Percentiles rank a stretch among this genome's conserved stretches.
phyloP scores from a whole-genome alignment of 108 stramenopile species.

The Poteriospumella lacustris region DNA sequence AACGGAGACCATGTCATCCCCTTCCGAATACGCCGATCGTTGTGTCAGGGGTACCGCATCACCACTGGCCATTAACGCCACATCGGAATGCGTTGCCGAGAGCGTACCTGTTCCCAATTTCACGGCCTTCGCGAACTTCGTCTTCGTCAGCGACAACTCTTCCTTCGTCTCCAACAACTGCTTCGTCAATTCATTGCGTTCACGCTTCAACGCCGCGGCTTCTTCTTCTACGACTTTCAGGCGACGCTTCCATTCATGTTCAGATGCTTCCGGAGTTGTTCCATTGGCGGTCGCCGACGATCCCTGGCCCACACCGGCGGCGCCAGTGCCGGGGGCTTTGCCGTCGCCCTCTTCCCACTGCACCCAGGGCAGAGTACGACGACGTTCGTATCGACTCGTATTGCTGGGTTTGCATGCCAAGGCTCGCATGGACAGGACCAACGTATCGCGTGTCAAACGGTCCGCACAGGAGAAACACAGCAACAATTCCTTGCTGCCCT shows the following conservation, averaged over 20 bases:
- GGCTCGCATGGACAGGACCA: neutral
- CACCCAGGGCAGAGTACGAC: neutral
- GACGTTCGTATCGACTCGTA: neutral
- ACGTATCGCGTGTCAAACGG: neutral
- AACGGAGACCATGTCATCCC: too few species aligned
- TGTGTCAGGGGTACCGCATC: too few species aligned
- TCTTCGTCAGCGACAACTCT: neutral
- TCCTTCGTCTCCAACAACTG: neutral
- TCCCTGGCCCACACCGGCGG: too few species aligned
- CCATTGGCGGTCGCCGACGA: too few species aligned
- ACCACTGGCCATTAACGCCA: too few species aligned
- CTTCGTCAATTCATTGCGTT: neutral
- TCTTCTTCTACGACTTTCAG: neutral
- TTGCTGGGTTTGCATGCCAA: neutral
- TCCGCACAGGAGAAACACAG: constrained; percentile 9
- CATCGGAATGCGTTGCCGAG: too few species aligned
- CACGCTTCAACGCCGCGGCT: neutral
- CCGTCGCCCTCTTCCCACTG: neutral
- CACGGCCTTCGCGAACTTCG: neutral
- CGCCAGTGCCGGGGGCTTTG: too few species aligned
- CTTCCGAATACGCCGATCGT: too few species aligned
- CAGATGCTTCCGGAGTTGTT: too few species aligned
- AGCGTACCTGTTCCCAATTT: neutral
- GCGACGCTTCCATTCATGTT: neutral
- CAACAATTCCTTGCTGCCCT: neutral